Base-by-base conservation (phyloP, 805 yeast species). In the Torulaspora franciscae region DNA sequence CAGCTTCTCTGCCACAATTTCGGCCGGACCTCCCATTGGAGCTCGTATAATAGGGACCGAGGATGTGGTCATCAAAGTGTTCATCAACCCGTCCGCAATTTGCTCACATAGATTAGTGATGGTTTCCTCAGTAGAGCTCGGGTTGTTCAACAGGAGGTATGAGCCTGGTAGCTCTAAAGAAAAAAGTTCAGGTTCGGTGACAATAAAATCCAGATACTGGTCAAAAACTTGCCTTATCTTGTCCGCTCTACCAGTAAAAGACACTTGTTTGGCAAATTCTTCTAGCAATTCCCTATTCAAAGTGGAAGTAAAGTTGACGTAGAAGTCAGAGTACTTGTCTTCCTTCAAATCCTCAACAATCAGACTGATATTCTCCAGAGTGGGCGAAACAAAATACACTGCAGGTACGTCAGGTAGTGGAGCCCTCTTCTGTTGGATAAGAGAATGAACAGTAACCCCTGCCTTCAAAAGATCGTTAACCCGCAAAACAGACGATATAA, bases 321-420 rank as follows among this genome's bases (percentile, higher is more conserved):
- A 88, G 59, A 76, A 82, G 24, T 79, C 77, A 32, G 87, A 85
- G 62, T 93, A 93, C 53, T 81, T 80, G 49, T 86, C 95, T 34
- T 70, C 69, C 25, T 77, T 76, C 44, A 93, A 67, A 62, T 93
- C 99, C 40, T 77, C 74, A 8, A 86, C 76, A 29, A 93, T 85
- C 26, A 67, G 60, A 25, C 76, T 68, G 33, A 93, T 72, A 61
- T 93, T 93, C 38, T 79, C 91, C 23, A 75, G 70, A 0, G 93
- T 85, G 5, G 99, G 98, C 46, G 85, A 84, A 27, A 93, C 83
- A 56, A 93, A 91, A 67, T 93, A 93, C 37, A 93, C 79, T 3
- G 81, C 98, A 0, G 98, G 97, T 10, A 91, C 98, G 57, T 93
- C 99, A 1, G 95, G 90, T 41, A 93, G 73, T 1, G 91, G 76